Evolutionary conservation across 2,329 filamentous ascomycete genomes (phyloP), one percentile per base, ranked within the genome.

Genomic region (Trichophyton simii): DNA sequence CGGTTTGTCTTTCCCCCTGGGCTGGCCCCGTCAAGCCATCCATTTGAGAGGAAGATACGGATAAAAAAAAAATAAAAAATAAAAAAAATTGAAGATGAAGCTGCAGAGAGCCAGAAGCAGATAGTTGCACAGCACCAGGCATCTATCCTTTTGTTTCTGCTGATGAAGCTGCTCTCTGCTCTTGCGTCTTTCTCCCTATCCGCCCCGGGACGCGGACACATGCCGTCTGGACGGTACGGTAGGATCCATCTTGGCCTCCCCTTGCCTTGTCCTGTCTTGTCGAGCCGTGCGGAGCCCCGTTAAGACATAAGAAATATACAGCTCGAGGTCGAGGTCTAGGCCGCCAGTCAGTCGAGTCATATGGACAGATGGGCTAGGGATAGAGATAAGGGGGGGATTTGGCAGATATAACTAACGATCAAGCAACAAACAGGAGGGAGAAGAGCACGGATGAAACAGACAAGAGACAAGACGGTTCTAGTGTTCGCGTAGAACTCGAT

Each of bases 401-500:
- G 28, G 28, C 6, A 8, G 1, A 22, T 11, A 25, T 9, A 52
- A 52, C 11, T 9, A 48, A 22, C 5, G 9, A 28, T 20, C 18
- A 50, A 52, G 15, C 28, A 48, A 22, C 9, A 50, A 15, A 9
- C 20, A 25, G 18, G 18, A 25, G 18, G 15, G n/a, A 22, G 20
- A 22, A 48, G 11, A 13, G n/a, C 8, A 22, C 28, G 28, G 20
- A 22, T 28, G 22, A 52, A 20, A n/a, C 15, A 42, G 20, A 52
- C 18, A 20, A n/a, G 3, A 6, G 28, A 31, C 22, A 54, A 54
- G 50, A 54, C 50, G 22, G 50, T 54, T 54, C 50, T 54, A 54
- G 50, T 54, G 22, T 54, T 34, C 28, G 50, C 50, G 50, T 31
- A 54, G 50, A 54, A 54, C 50, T 54, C 11, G 50, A 54, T 54